phyloP scores from a whole-genome alignment of 768 basidiomycete species.

The Tylopilus sp. region DNA sequence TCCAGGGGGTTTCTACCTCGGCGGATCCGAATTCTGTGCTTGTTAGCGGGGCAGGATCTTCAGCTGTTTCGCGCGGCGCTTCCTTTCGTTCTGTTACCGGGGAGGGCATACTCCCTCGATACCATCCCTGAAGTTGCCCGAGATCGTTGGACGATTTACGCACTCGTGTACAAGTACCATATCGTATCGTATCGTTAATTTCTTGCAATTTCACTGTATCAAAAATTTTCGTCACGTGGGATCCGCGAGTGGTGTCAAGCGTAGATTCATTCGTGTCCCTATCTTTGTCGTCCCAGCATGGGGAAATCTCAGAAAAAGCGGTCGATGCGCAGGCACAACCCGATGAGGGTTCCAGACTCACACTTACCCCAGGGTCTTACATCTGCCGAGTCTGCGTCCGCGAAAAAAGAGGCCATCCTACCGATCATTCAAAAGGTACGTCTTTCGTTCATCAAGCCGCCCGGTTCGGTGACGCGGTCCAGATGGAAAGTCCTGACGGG shows the following conservation, averaged over 20 bases:
- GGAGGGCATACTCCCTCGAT: conserved; percentile 27
- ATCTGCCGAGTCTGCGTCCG: conserved; percentile 66
- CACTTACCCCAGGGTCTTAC: conserved; percentile 83
- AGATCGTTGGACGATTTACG: conserved; percentile 7
- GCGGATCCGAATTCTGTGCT: conserved; percentile 4
- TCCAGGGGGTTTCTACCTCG: not conserved
- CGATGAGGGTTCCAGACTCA: conserved; percentile 89
- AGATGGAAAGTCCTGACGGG: conserved; percentile 77
- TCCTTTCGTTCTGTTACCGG: conserved; percentile 5
- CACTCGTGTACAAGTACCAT: conserved; percentile 23
- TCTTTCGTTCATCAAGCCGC: conserved; percentile 1
- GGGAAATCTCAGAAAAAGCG: conserved; percentile 92
- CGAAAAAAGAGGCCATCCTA: conserved; percentile 74
- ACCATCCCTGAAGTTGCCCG: conserved; percentile 23
- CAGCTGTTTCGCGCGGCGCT: not conserved
- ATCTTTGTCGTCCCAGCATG: conserved; percentile 45
- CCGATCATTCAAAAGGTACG: conserved; percentile 88
- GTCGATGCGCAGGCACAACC: conserved; percentile 84
- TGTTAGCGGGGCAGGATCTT: not conserved
- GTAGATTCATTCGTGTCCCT: not conserved
- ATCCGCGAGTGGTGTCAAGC: no score
- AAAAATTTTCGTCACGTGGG: conserved; percentile 17
- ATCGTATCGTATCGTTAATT: conserved; percentile 24
- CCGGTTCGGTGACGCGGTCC: conserved; percentile 2
- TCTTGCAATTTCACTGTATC: not conserved